These are phyloP conservation scores for Trypanosoma conorhini DNA, from an alignment of 208 protist genomes.

Conservation along the genomic window DNA sequence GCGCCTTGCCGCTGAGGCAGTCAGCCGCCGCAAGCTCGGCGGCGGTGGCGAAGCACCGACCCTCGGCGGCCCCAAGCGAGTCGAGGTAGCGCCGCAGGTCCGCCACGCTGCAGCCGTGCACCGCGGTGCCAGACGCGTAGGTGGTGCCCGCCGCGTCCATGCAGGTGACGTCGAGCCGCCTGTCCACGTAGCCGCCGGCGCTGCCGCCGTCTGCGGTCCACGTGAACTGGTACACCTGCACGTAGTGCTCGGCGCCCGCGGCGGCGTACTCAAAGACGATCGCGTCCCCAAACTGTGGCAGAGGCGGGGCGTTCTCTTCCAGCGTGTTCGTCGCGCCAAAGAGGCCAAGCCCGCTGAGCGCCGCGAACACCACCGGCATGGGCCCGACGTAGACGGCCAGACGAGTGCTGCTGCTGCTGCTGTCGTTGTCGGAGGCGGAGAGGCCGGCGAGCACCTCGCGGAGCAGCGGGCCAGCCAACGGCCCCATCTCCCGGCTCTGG, in stretches of 20 bases:
- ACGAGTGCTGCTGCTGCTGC: not conserved
- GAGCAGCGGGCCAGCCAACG: slow-evolving; percentile 21
- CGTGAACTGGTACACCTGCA: slow-evolving; percentile 13
- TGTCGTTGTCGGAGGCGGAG: not conserved
- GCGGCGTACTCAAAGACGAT: slow-evolving; percentile 24
- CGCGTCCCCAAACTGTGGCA: slow-evolving; percentile 17
- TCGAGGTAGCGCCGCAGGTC: slow-evolving; percentile 19
- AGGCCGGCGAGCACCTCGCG: slow-evolving; percentile 7
- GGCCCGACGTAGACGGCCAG: slow-evolving; percentile 14
- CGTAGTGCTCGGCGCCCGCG: not conserved
- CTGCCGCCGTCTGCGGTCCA: not conserved
- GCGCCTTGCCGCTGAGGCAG: slow-evolving; percentile 7
- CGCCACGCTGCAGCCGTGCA: slow-evolving; percentile 10
- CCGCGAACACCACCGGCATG: slow-evolving; percentile 18
- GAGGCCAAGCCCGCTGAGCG: slow-evolving; percentile 9
- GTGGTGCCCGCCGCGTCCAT: slow-evolving; percentile 10
- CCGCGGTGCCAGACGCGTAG: slow-evolving; percentile 9
- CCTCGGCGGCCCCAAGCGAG: slow-evolving; percentile 7
- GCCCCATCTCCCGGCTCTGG: slow-evolving; percentile 7
- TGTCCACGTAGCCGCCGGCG: not conserved
- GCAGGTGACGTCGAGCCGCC: slow-evolving; percentile 7
- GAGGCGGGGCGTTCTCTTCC: not conserved
- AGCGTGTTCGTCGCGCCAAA: slow-evolving; percentile 17
- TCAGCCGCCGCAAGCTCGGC: not conserved
- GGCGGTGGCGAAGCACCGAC: slow-evolving; percentile 16